Evolutionary conservation across 106 monocot genomes (phyloP), one percentile per base, ranked within the genome.

Genomic region (Acorus calamus): DNA sequence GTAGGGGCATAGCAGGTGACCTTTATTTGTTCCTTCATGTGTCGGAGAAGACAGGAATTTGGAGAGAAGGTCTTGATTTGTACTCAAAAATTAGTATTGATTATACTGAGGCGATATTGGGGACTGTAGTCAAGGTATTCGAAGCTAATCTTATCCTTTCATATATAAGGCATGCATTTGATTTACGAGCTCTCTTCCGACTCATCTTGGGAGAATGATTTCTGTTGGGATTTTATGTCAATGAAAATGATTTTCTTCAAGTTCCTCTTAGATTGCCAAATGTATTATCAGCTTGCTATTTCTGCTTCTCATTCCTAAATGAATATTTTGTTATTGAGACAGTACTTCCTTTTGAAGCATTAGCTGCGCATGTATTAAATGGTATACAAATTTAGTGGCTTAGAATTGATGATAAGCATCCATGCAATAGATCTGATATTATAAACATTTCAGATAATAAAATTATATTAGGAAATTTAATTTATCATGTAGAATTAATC

Each of bases 41-140:
- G 56, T 76, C 78, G 57, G 80, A 88, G 65, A 98, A 98, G 70
- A 68, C 60, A 57, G 92, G 91, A 60, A 71, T 98, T 69, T 60
- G 63, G 28, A 85, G 98, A 70, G 80, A 92, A 44, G 92, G 92
- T 61, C 76, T 88, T 66, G 75, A 91, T 71, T 66, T 92, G 53
- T 85, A 83, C 59, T 85, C 98, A 10, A 70, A 85, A 61, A 54
- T 98, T 55, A 63, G 10, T 42, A 78, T 98, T 60, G 85, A 98
- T 70, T 98, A 92, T 72, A 88, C 87, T 28, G 83, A 98, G 62
- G 98, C 98, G 53, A 92, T 98, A 70, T 57, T 98, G 61, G 98
- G 98, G 60, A 85, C 92, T 51, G 74, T 59, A 49, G 69, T 88
- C 8, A 79, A 86, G 98, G 98, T 88, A 78, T 56, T 55, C 44